Evolutionary conservation across 306 rosid species (phyloP), one percentile per base, ranked within the genome.

Genomic region (Calophaca sinica): DNA sequence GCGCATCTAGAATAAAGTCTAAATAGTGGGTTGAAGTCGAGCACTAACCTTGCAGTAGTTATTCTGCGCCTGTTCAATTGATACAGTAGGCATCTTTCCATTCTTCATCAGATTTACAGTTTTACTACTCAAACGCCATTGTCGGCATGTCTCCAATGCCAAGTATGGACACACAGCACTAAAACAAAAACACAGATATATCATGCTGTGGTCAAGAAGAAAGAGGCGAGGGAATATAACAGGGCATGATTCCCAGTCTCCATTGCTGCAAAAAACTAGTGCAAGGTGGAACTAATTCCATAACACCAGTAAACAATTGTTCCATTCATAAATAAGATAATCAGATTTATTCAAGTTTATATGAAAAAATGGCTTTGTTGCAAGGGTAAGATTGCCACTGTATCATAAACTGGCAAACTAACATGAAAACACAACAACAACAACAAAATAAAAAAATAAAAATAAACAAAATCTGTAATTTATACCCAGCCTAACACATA

Each of bases 11-110:
- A 72, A 72, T 9, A 44, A 54, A 67, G 46, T 32, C 50, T 29
- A 52, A 51, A 71, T 13, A 67, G 45, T 44, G 39, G 46, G 50
- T 49, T 67, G 4, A 53, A 72, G 60, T 66, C 35, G 50, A 78
- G 32, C 13, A 82, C 92, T 68, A 72, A 90, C 99, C 97, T 94
- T 94, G 89, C 82, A 60, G 79, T 85, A 94, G 78, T 94, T 94
- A 86, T 94, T 92, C 83, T 94, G 99, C n/a, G 99, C 97, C 76
- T 94, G 99, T 80, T 94, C 99, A 79, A 94, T 92, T 14, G 99
- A 92, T 64, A 94, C 99, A 26, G 96, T 90, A 53, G 99, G 93
- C 96, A 94, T 92, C 89, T 94, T 94, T 62, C 99, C 99, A n/a
- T 88, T 94, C 84, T 89, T 90, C 97, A 94, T 94, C 78, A 94